A percentile compares a stretch with the other conserved stretches of the same genome.
These are phyloP conservation scores for Pleurotus pulmonarius DNA, from an alignment of 768 basidiomycete species.

Conservation along the genomic window DNA sequence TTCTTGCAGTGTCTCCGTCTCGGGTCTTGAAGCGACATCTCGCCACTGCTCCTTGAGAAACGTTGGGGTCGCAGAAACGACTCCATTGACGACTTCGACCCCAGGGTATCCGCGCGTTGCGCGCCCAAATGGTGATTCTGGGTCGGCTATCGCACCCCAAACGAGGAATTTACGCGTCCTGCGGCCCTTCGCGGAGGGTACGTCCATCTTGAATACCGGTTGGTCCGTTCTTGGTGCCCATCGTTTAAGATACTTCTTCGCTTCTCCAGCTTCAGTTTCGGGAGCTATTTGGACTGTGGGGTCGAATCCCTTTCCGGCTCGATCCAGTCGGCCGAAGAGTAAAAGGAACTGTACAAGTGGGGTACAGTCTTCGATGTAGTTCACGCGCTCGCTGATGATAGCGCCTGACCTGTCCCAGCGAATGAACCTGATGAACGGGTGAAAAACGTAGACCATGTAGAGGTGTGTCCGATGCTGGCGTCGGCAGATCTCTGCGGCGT, in stretches of 20 bases:
- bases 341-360: conserved; percentile 21
- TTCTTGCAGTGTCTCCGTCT: conserved; percentile 10
- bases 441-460: conserved; percentile 23
- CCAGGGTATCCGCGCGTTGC: conserved; percentile 16
- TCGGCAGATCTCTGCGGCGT: conserved; percentile 15
- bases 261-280: not conserved
- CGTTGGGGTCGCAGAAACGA: not conserved
- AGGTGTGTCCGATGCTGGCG: conserved; percentile 23
- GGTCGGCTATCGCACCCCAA: not conserved
- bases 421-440: conserved; percentile 23
- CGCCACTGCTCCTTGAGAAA: conserved; percentile 29
- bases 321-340: conserved; percentile 10
- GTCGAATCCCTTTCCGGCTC: not conserved
- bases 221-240: not conserved
- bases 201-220: not conserved
- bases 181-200: not conserved
- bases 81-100: conserved; percentile 8
- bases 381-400: conserved; percentile 23
- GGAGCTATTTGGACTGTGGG: not conserved
- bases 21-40: not conserved
- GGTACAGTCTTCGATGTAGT: conserved; percentile 11
- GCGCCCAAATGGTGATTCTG: conserved; percentile 12
- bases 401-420: conserved; percentile 28
- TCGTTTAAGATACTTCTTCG: not conserved
- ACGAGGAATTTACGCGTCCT: not conserved